Base-by-base conservation (phyloP, 495 filamentous ascomycete genomes). In the Penicillium paradoxum region DNA sequence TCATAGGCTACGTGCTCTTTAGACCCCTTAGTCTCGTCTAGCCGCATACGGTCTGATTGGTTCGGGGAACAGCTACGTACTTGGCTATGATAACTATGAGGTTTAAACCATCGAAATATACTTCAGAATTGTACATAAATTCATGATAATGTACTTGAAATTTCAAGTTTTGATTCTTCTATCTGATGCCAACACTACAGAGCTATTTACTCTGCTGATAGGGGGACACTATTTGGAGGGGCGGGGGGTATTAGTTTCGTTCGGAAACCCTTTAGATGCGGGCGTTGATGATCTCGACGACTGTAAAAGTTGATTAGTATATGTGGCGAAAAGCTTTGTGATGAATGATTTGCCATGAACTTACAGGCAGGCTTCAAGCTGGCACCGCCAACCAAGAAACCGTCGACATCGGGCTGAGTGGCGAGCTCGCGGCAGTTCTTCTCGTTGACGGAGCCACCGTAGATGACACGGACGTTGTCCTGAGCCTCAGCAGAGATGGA, bases 281-380 rank as follows among this genome's bases (percentile, higher is more conserved):
- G 50, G 79, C 68, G 68, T 86, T 86, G 73, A 86, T 78, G 66
- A 86, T 86, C 60, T 86, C 83, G 56, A 85, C 74, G 69, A 86
- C 82, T 83, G 53, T 8, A 33, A 25, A 43, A 11, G 42, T 33
- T 17, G 21, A 25, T 63, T 61, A 60, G 63, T 18, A 56, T 54
- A 8, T 21, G 7, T 41, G 33, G 21, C 21, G 11, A 50, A 8
- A 7, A 5, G 1, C 22, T 17, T 11, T 18, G 25, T 25, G 40
- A 2, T 49, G 39, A 18, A 22, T 14, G 13, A 25, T 25, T 14
- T 33, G 6, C 13, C 8, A 22, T 43, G 24, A 66, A 85, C 89
- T 79, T 74, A 92, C 89, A 97, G 61, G 91, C 93, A 62, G 93
- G 93, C 84, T 98, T 98, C 78, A 98, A 82, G 75, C 89, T 95